Evolutionary conservation across 306 rosid genomes (phyloP), one percentile per base, ranked within the genome.

Genomic region (Trifolium repens): DNA sequence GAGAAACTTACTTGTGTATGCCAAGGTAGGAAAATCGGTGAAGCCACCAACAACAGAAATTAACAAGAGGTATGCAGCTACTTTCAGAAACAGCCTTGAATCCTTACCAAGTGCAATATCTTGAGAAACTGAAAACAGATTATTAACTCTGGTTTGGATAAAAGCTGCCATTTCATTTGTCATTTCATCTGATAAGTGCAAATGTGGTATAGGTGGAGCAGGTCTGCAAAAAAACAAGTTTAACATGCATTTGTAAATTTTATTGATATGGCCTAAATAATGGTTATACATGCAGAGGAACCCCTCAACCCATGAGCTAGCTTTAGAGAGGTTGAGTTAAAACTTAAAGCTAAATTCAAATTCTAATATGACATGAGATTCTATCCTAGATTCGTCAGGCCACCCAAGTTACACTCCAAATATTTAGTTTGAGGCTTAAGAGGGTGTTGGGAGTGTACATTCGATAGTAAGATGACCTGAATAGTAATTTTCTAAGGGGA

Each of bases 171-270:
- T 83, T 84, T 85, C 93, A 14, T 89, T 85, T 39, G 86, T 96
- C 83, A 83, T 83, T 88, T 92, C 99, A 78, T 96, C 96, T 57
- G 98, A 85, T 11, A 96, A 77, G 75, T 89, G 88, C 85, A 96
- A 76, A 46, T 84, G 82, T 10, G 99, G 99, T 67, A 96, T 90
- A 67, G 98, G 98, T 59, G 97, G 99, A 67, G 99, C 89, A 1
- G 98, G 99, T 76, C 99, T 96, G 89, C 80, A 78, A 78, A 84
- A 76, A 80, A 44, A 50, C 16, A 62, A 78, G 50, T 8, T 55
- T 37, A 54, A 55, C 5, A 2, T 46, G 32, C 1, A 60, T 72
- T 37, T 54, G 58, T 69, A 59, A 37, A 19, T 54, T 39, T 27
- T 78, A 43, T 30, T 61, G 62, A 49, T 49, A 49, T 49, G 55